Evolutionary conservation across 228 moss, liverwort and hornwort species (phyloP), one percentile per base, ranked within the genome.

Genomic region (Sphagnum fallax): DNA sequence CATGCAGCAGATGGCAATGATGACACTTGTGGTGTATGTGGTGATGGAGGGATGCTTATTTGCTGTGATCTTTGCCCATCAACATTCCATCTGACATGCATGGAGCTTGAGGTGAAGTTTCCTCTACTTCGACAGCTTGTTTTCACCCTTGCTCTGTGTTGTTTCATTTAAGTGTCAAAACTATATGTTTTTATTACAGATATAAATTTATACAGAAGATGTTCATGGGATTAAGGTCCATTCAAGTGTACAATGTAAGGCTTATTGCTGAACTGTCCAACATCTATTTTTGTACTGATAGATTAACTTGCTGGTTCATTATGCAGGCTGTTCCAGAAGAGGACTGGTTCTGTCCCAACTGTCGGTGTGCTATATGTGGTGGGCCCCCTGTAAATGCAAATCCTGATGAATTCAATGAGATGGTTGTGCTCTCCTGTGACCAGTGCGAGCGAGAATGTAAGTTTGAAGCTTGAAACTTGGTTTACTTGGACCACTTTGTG

Each of bases 11-110:
- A 95, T 76, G 82, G 84, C 71, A 95, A 92, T 69, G 94, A 95
- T 74, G 94, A 95, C 65, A 95, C 94, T 48, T 95, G 94, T 75
- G 94, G 94, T 62, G 83, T 92, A 13, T 95, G 94, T 69, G 92
- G 92, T 47, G 94, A 95, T 77, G 94, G 94, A 72, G 94, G 94
- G 57, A 78, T 75, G 66, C 87, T 95, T 57, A 84, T 95, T 52
- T 92, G 92, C 75, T 95, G 94, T 75, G 94, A 95, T 81, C 90
- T 90, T 73, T 95, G 94, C 73, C 94, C 94, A 51, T 95, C 94
- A 52, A 95, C 94, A 32, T 95, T 84, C 60, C 94, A 95, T 75
- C 53, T 90, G 13, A 64, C 65, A 14, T 95, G 94, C 67, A 90
- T 95, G 94, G 88, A 87, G 52, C 65, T 95, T 73, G 78, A 87